Evolutionary conservation across 371 early-diverging fungal genomes (phyloP).

Genomic region (Mucor lusitanicus): DNA sequence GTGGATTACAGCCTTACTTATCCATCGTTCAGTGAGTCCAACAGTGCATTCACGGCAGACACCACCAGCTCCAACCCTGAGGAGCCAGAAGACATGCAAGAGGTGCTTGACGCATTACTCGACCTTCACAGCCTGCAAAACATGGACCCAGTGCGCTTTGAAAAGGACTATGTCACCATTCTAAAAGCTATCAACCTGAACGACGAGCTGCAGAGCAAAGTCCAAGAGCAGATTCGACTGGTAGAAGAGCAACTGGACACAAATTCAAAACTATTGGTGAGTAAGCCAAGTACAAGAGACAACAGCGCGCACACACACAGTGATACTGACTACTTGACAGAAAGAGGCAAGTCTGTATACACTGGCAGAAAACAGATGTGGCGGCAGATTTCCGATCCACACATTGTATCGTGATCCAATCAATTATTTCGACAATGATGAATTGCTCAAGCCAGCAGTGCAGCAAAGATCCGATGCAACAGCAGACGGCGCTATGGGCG

Average conservation of each 20-base stretch:
- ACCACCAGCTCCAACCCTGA: not conserved
- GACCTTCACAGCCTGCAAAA: not conserved
- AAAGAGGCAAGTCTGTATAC: not conserved
- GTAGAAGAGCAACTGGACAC: slow-evolving; percentile 17
- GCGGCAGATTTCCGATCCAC: slow-evolving; percentile 7
- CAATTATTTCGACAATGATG: slow-evolving; percentile 11
- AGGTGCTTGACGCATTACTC: slow-evolving; percentile 7
- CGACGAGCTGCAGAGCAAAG: slow-evolving; percentile 19
- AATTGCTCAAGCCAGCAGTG: not conserved
- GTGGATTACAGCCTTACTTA: not conserved
- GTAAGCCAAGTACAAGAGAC: not conserved
- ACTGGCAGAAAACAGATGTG: slow-evolving; percentile 2
- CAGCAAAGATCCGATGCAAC: not conserved
- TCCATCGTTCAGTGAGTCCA: not conserved
- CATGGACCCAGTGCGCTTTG: not conserved
- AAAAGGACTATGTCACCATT: slow-evolving; percentile 5
- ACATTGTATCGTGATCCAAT: not conserved
- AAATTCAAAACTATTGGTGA: slow-evolving; percentile 20
- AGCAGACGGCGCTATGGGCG: not conserved
- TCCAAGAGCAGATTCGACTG: slow-evolving; percentile 11
- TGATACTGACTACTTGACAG: not conserved
- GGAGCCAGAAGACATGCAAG: slow-evolving; percentile 4
- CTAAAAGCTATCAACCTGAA: slow-evolving; percentile 25
- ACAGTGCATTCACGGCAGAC: not conserved
- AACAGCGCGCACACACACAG: no score